Base-by-base conservation (phyloP, 345 rosid genomes). In the Pugionium cornutum region DNA sequence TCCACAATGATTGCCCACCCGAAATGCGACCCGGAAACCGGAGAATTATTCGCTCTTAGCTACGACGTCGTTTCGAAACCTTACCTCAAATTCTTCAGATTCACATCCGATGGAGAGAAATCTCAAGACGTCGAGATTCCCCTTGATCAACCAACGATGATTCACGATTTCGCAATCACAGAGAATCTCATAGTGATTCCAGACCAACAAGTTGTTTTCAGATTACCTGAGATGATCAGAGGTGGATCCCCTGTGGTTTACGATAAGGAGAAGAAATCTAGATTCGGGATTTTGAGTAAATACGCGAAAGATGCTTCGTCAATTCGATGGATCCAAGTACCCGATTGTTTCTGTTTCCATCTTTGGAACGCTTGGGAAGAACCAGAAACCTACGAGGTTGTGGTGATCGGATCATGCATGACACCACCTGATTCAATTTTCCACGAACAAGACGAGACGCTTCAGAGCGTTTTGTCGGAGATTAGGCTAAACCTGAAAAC, bases 361-460 rank as follows among this genome's bases (percentile, higher is more conserved):
- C 80, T 86, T 0, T 90, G 97, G 97, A 90, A 90, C 56, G 90
- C 97, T 4, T 90, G 97, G 97, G 97, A 90, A 62, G 97, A 90
- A 37, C 84, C 88, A 1, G 90, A 86, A 32, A 82, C 75, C 2
- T 87, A 88, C 39, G 97, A 90, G 56, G 78, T 90, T 7, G 90
- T 90, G 1, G 97, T 90, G 36, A 79, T 90, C n/a, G 95, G 97
- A 2, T 90, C 97, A 0, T 88, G 92, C 28, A 83, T 85, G 95
- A 86, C 89, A 10, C 96, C 96, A 0, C 84, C 94, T 3, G 94
- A 89, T 56, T 89, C 94, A 6, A 85, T 89, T 59, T 89, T 89
- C 83, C 86, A 89, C 40, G 89, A 86, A 75, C 79, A 84, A 50
- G 91, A 84, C 3, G 96, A 86, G 72, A 80, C 59, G n/a, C 74